Percentiles rank a stretch among this genome's conserved stretches.
Evolutionary conservation across 2,329 filamentous ascomycete genomes (phyloP).

Genomic region (Elsinoe ampelina): DNA sequence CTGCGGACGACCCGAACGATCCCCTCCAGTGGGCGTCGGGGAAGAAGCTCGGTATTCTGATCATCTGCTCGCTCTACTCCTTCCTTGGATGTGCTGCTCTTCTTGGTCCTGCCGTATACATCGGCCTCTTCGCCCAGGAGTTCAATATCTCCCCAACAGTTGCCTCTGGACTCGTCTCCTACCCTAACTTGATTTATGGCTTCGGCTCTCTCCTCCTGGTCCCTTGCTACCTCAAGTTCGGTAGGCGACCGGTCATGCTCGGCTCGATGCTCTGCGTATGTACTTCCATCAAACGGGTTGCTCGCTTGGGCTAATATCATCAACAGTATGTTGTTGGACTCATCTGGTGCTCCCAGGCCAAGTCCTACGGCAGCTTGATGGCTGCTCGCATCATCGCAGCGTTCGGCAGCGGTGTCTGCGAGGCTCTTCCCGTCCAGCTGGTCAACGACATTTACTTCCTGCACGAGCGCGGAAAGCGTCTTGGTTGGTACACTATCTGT

Average conservation of each 20-base stretch:
- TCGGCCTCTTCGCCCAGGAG: slow-evolving; percentile 44
- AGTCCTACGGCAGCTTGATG: slow-evolving; percentile 35
- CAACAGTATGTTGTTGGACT: slow-evolving; percentile 32
- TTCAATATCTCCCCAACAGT: slow-evolving; percentile 43
- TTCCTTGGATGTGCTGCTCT: slow-evolving; percentile 51
- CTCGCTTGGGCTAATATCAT: slow-evolving; percentile 14
- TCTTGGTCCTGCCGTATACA: slow-evolving; percentile 50
- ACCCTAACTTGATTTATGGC: slow-evolving; percentile 52
- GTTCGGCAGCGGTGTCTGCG: slow-evolving; percentile 38
- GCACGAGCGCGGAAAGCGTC: slow-evolving; percentile 39
- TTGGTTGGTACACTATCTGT: slow-evolving; percentile 52
- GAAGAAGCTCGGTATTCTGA: slow-evolving; percentile 50
- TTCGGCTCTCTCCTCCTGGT: slow-evolving; percentile 49
- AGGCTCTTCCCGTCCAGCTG: slow-evolving; percentile 39
- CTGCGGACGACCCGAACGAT: slow-evolving; percentile 53
- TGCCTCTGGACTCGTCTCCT: slow-evolving; percentile 49
- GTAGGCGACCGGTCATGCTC: slow-evolving; percentile 36
- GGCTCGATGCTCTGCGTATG: slow-evolving; percentile 29
- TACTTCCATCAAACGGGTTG: slow-evolving; percentile 17
- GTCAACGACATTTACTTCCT: slow-evolving; percentile 42
- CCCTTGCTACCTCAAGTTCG: slow-evolving; percentile 47
- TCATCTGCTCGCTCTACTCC: slow-evolving; percentile 47
- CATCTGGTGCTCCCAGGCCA: slow-evolving; percentile 35
- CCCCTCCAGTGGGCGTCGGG: slow-evolving; percentile 48
- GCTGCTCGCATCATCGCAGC: slow-evolving; percentile 34